Evolutionary conservation across 805 yeast species (phyloP), one percentile per base, ranked within the genome.

Genomic region (Candida multigemmis): DNA sequence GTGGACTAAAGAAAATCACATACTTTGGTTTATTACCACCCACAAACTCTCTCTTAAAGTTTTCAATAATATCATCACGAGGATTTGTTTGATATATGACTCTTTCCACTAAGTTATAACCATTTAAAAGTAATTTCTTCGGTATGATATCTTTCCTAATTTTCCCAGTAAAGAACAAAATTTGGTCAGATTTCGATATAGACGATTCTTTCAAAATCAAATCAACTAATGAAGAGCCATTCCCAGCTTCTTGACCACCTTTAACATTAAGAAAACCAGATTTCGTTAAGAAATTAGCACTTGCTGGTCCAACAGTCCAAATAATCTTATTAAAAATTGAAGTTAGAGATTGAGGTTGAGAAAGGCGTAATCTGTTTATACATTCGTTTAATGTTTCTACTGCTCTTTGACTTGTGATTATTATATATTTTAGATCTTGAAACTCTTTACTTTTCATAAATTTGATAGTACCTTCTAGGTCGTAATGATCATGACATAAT

Each of bases 251-350:
- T 1, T 48, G 54, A 1, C 89, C 94, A 3, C 96, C 95, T 30
- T 72, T 52, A 0, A 89, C 68, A 33, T 72, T 68, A 1, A 31
- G 43, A 45, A 86, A 89, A 1, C 95, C 96, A 16, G 74, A 49
- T 5, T 60, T 56, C 3, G 46, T 33, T 8, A 89, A 49, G 11
- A 79, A 71, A 10, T 59, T 56, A 12, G 67, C 68, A 0, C 97
- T 89, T 0, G 94, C 86, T 1, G 95, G 95, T 0, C 97, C 97
- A 5, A 89, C 96, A 0, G 96, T 84, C 44, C 76, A 89, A 0
- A 79, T 77, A 0, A 76, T 70, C 39, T 74, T 74, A 3, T 36
- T 28, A 5, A 71, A 45, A 1, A 76, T 54, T 1, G 25, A 28
- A n/a, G n/a, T n/a, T n/a, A n/a, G n/a, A n/a, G n/a, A n/a, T n/a